These are phyloP conservation scores for Solanum phureja DNA, from an alignment of 257 asterid species.

Conservation along the genomic window DNA sequence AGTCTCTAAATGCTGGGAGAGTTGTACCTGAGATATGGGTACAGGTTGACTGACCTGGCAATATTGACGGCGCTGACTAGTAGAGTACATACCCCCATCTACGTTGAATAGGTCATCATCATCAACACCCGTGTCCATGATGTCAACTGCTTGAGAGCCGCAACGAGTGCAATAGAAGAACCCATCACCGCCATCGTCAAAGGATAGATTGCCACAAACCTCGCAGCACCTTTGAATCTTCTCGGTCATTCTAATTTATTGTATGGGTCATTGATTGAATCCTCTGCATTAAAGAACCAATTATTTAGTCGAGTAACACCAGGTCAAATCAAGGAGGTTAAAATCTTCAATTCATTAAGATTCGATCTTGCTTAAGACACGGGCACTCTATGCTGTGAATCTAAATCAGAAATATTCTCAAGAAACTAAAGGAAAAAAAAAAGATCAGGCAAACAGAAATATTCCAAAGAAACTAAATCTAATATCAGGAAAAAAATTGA, in stretches of 20 bases:
- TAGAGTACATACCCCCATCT: conserved; percentile 18
- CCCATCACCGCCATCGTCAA: conserved; percentile 41
- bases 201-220: conserved; percentile 27
- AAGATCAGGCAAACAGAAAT: neutral
- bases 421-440: neutral
- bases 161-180: conserved; percentile 43
- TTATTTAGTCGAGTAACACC: neutral
- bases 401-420: neutral
- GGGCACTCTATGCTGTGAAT: neutral
- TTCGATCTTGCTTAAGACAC: neutral
- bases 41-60: conserved; percentile 12
- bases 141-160: conserved; percentile 45
- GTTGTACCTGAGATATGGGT: conserved; percentile 30
- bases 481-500: neutral
- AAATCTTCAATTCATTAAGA: neutral
- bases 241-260: neutral
- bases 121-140: conserved; percentile 36
- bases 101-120: conserved; percentile 27
- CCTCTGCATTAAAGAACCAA: neutral
- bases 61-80: conserved; percentile 17
- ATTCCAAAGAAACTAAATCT: neutral
- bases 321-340: neutral
- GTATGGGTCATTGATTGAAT: neutral
- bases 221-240: conserved; percentile 21
- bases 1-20: conserved; percentile 29